phyloP scores from a whole-genome alignment of 768 basidiomycete species.

The Suillus weaverae region DNA sequence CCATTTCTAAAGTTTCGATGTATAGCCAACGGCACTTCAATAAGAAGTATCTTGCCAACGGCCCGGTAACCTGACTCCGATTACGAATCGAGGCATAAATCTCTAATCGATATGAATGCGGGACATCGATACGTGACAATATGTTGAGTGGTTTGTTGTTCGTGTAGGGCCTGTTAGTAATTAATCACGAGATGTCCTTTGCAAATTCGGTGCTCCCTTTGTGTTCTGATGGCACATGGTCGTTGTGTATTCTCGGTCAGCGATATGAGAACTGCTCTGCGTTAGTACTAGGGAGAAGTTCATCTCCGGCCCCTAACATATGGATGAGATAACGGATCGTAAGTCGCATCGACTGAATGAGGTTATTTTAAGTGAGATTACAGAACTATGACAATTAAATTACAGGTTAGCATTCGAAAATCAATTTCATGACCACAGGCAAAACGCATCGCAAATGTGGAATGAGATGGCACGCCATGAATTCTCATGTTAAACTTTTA shows the following conservation, averaged over 20 bases:
- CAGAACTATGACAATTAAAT: neutral
- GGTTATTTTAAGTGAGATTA: neutral
- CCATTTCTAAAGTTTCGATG: neutral
- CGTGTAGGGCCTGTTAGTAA: neutral
- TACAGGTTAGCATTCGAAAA: neutral
- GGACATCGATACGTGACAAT: constrained; percentile 21
- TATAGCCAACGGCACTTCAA: neutral
- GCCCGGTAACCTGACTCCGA: neutral
- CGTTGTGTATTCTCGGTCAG: neutral
- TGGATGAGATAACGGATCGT: neutral
- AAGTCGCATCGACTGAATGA: neutral
- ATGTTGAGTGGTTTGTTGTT: neutral
- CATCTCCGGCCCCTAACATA: neutral
- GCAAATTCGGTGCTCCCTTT: neutral
- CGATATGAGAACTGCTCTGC: neutral
- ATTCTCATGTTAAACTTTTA: neutral
- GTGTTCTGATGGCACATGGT: neutral
- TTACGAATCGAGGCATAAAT: neutral
- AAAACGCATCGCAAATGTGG: neutral
- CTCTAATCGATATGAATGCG: constrained; percentile 30
- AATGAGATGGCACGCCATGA: neutral
- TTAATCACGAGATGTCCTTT: neutral
- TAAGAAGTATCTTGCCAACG: neutral
- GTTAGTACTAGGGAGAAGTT: neutral
- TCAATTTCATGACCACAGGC: neutral